Evolutionary conservation across 2,329 filamentous ascomycete genomes (phyloP).

Genomic region (Elsinoe batatas): DNA sequence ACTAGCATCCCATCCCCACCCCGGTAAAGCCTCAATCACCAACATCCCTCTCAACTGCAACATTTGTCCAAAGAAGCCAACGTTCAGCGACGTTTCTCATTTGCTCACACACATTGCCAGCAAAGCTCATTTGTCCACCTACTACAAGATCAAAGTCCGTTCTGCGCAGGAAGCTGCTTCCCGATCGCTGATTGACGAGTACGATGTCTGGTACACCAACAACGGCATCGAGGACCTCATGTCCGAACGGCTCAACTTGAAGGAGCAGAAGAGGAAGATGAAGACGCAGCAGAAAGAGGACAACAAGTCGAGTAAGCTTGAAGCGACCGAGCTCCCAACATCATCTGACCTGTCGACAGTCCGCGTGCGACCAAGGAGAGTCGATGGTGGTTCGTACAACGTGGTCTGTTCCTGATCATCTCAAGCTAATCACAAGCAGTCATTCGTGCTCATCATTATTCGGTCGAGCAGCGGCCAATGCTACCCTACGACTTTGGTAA

Average conservation of each 20-base stretch:
- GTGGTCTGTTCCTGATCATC: no score
- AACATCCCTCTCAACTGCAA: slow-evolving; percentile 64
- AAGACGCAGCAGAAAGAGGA: slow-evolving; percentile 32
- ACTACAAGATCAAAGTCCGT: slow-evolving; percentile 70
- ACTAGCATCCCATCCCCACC: background rate
- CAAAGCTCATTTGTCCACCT: slow-evolving; percentile 79
- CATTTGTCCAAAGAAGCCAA: slow-evolving; percentile 69
- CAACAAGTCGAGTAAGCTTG: background rate
- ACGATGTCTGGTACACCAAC: slow-evolving; percentile 67
- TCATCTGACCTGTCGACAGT: no score
- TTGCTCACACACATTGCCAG: slow-evolving; percentile 85
- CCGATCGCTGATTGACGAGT: slow-evolving; percentile 53
- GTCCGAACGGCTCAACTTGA: slow-evolving; percentile 65
- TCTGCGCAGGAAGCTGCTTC: slow-evolving; percentile 53
- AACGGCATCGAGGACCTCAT: slow-evolving; percentile 64
- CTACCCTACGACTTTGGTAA: background rate
- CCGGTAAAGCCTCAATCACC: slow-evolving; percentile 15
- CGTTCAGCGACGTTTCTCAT: slow-evolving; percentile 84
- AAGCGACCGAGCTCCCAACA: no score
- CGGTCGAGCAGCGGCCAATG: background rate
- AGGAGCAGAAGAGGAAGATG: slow-evolving; percentile 43
- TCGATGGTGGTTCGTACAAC: no score
- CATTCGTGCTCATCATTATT: background rate
- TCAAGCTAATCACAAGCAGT: background rate
- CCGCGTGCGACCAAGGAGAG: no score